These are phyloP conservation scores for Malassezia brasiliensis DNA, from an alignment of 1,284 basidiomycete species.

Conservation along the genomic window DNA sequence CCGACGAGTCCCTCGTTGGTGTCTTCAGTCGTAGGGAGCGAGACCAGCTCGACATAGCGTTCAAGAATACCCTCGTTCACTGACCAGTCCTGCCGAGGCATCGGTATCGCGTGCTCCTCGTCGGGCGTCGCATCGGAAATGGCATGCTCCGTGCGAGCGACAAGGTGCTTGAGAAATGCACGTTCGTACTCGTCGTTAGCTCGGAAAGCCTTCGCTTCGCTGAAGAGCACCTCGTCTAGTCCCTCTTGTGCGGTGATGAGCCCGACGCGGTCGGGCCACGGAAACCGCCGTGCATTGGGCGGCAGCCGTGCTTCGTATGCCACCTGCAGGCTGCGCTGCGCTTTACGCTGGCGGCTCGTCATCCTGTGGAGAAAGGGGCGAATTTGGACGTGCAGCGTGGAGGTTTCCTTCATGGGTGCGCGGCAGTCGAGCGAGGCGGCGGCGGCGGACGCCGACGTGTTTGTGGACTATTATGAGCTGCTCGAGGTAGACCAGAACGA, in stretches of 20 bases:
- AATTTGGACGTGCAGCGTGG: background rate
- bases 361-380: background rate
- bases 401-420: conserved; percentile 13
- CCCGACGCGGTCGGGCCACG: conserved; percentile 2
- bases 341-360: background rate
- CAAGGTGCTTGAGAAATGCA: conserved; percentile 13
- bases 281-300: conserved; percentile 7
- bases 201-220: background rate
- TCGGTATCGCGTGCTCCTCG: background rate
- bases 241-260: conserved; percentile 1
- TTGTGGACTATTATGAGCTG: conserved; percentile 42
- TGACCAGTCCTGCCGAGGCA: background rate
- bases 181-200: conserved; percentile 9
- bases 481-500: conserved; percentile 38
- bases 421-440: conserved; percentile 12
- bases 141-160: conserved; percentile 10
- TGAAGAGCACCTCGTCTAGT: background rate
- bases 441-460: conserved; percentile 22
- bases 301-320: conserved; percentile 16
- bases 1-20: background rate
- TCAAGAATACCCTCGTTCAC: conserved; percentile 10
- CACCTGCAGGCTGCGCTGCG: background rate
- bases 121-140: background rate
- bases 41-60: conserved; percentile 11
- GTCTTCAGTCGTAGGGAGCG: background rate